Percentiles rank a stretch among this genome's conserved stretches.
Conservation (phyloP, 352 stramenopile genomes). For the Globisporangium rhizosaccharum region DNA sequence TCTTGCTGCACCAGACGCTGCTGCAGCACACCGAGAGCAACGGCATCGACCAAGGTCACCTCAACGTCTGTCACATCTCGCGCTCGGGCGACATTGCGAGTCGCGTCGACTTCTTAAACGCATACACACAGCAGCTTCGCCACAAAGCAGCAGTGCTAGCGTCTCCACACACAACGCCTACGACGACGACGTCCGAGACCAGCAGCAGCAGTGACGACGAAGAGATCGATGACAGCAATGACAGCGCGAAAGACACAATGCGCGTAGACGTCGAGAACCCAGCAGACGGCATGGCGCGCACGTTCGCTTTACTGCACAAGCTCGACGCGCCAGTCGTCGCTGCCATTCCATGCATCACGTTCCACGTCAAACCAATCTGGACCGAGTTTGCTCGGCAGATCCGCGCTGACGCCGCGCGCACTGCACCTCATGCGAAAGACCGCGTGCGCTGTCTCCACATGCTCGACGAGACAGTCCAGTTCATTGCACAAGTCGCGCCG, state of each 20-base stretch:
- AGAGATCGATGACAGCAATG: not conserved
- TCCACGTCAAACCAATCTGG: conserved; percentile 44
- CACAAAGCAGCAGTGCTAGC: not conserved
- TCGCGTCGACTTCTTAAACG: conserved; percentile 26
- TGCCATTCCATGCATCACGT: conserved; percentile 46
- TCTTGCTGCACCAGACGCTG: conserved; percentile 50
- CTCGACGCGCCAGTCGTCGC: conserved; percentile 29
- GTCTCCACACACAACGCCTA: not conserved
- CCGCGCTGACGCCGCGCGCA: not conserved
- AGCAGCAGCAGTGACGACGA: not conserved
- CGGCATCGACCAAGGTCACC: conserved; percentile 43
- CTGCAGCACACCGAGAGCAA: conserved; percentile 39
- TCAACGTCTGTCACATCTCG: conserved; percentile 44
- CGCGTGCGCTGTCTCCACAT: conserved; percentile 37
- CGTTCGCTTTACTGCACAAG: conserved; percentile 30
- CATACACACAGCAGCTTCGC: conserved; percentile 2
- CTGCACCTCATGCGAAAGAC: not conserved
- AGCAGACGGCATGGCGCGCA: conserved; percentile 40
- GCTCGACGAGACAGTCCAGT: conserved; percentile 30
- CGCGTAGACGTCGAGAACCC: conserved; percentile 25
- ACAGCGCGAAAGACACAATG: not conserved
- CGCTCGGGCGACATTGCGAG: conserved; percentile 34
- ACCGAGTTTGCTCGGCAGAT: conserved; percentile 25
- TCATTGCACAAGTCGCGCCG: conserved; percentile 27
- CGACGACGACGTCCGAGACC: not conserved